phyloP scores from a whole-genome alignment of 2,329 filamentous ascomycete genomes.

The Aspergillus hortae region DNA sequence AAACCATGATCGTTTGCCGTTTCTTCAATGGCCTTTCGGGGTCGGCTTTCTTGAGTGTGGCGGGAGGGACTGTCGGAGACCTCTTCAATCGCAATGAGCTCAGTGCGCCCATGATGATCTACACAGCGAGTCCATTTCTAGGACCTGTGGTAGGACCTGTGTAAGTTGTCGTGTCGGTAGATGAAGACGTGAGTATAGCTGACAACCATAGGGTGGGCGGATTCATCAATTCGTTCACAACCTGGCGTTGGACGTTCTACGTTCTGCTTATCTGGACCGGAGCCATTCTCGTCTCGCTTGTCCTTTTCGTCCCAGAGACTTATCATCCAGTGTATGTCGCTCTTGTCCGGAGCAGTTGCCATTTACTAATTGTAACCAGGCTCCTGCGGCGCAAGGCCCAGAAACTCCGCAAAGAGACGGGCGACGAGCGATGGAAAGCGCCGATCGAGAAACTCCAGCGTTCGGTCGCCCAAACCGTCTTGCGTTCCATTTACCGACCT shows the following conservation, averaged over 20 bases:
- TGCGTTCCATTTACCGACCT: slow-evolving; percentile 59
- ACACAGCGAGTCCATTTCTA: slow-evolving; percentile 60
- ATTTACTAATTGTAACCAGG: slow-evolving; percentile 12
- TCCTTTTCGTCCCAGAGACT: slow-evolving; percentile 79
- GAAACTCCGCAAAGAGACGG: slow-evolving; percentile 67
- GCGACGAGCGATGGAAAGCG: slow-evolving; percentile 72
- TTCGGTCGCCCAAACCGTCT: slow-evolving; percentile 62
- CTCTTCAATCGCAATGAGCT: slow-evolving; percentile 67
- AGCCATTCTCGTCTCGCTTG: slow-evolving; percentile 60
- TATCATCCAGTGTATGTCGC: slow-evolving; percentile 58
- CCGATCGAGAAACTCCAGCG: slow-evolving; percentile 70
- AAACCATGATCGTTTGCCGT: slow-evolving; percentile 71
- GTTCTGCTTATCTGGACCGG: slow-evolving; percentile 77
- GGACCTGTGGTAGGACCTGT: slow-evolving; percentile 56
- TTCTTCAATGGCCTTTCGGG: slow-evolving; percentile 59
- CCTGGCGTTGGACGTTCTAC: slow-evolving; percentile 83
- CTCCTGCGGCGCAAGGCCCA: slow-evolving; percentile 70
- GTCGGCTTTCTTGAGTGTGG: slow-evolving; percentile 61
- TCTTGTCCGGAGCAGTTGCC: background rate
- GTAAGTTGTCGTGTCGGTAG: slow-evolving; percentile 17
- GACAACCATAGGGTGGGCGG: slow-evolving; percentile 53
- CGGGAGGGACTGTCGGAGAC: slow-evolving; percentile 82
- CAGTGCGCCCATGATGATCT: slow-evolving; percentile 79
- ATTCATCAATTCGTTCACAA: slow-evolving; percentile 72
- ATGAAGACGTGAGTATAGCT: background rate